phyloP scores from a whole-genome alignment of 2,329 filamentous ascomycete genomes.

The Mycocentrospora acerina region DNA sequence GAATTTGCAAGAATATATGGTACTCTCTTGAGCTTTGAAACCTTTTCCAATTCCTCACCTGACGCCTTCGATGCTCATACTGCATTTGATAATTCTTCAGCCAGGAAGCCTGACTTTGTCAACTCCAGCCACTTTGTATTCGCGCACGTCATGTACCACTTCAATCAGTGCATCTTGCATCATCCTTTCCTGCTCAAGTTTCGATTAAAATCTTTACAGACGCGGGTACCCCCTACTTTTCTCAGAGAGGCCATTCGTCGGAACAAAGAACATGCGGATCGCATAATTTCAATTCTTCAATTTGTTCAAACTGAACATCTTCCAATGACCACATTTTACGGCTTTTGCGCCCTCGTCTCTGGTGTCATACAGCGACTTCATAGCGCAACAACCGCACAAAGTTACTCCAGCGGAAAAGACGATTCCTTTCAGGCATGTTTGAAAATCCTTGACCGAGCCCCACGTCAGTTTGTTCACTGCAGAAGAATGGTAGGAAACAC shows the following conservation, averaged over 20 bases:
- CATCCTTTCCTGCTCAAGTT: constrained; percentile 37
- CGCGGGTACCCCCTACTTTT: constrained; percentile 34
- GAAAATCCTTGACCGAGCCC: background rate
- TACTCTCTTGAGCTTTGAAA: constrained; percentile 34
- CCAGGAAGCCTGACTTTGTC: constrained; percentile 16
- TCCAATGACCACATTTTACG: constrained; percentile 32
- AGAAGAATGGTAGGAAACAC: constrained; percentile 2
- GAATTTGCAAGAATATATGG: constrained; percentile 37
- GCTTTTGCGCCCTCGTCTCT: constrained; percentile 33
- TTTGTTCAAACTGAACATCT: constrained; percentile 19
- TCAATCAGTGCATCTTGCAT: constrained; percentile 38
- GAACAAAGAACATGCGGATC: constrained; percentile 29
- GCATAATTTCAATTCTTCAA: constrained; percentile 26
- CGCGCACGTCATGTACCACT: constrained; percentile 35
- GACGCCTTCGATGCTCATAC: constrained; percentile 14
- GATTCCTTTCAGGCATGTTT: background rate
- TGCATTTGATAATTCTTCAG: constrained; percentile 3
- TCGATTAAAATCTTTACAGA: constrained; percentile 20
- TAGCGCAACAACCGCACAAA: background rate
- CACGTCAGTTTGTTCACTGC: constrained; percentile 2
- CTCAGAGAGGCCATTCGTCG: constrained; percentile 22
- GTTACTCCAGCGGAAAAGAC: background rate
- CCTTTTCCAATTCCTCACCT: constrained; percentile 25
- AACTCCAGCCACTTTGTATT: constrained; percentile 30
- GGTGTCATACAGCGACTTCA: constrained; percentile 9